Evolutionary conservation across 78 protist genomes (phyloP), one percentile per base, ranked within the genome.

Genomic region (Creolimax fragrantissima): DNA sequence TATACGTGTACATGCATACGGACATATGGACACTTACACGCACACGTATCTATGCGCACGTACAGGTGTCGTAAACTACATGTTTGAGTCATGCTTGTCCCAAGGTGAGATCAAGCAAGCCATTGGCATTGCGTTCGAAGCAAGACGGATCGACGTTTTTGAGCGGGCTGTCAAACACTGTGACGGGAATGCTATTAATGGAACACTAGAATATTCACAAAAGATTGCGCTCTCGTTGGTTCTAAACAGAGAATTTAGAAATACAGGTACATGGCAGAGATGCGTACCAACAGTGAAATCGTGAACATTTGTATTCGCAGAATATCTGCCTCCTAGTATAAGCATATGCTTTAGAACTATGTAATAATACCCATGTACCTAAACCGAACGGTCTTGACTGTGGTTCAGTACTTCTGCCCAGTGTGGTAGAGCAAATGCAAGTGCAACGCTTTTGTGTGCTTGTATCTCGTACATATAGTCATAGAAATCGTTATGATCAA

Each of bases 71-170:
- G 11, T 47, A 7, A 47, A 7, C 37, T 47, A 11, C 11, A 47
- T 11, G 11, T 47, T 47, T 47, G 42, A 3, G 4, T 3, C 45
- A 3, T 92, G 94, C 92, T 3, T 17, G 37, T 17, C 41, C 2
- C 5, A 5, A 5, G 74, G 5, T 3, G 43, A 92, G 36, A 4
- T 32, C 2, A 3, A 17, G 6, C 44, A 88, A 93, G 95, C 94
- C 47, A 42, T 97, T 35, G 99, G 99, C 37, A 84, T 98, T 39
- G 99, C 99, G 2, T 74, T 99, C 41, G 99, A 98, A 91, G 35
- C 97, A 3, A 93, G 93, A 17, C 95, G 99, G 43, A 81, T 97
- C 3, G 99, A 99, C 93, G 81, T 94, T 2, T 42, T 99, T 41
- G 97, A 97, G 85, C 88, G 88, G 66, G 89, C 95, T 35, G 89